phyloP scores from a whole-genome alignment of 352 stramenopile species.

The Globisporangium orthogonon region DNA sequence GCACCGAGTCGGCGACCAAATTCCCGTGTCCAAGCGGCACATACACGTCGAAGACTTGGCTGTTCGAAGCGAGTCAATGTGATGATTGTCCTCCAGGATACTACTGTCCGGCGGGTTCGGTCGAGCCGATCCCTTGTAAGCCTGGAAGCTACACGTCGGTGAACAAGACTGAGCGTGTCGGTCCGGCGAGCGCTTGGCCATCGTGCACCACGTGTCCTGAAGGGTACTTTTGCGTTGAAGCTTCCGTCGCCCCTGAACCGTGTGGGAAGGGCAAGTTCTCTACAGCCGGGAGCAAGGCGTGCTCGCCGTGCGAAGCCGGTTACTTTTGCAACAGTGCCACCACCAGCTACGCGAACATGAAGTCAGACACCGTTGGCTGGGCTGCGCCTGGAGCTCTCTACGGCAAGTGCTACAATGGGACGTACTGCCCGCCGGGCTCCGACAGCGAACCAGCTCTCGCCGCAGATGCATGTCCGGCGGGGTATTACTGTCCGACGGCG shows the following conservation, averaged over 20 bases:
- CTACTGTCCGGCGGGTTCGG: conserved; percentile 65
- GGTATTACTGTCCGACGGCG: conserved; percentile 73
- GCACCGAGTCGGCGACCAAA: conserved; percentile 49
- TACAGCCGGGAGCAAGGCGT: conserved; percentile 40
- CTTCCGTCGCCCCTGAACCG: conserved; percentile 38
- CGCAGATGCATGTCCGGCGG: conserved; percentile 68
- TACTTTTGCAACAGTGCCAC: conserved; percentile 76
- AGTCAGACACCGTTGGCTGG: conserved; percentile 47
- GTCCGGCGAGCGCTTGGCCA: conserved; percentile 44
- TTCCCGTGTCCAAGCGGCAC: conserved; percentile 84
- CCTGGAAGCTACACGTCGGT: conserved; percentile 63
- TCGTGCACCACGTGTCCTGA: conserved; percentile 69
- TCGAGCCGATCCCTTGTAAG: conserved; percentile 59
- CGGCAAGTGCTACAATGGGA: conserved; percentile 85
- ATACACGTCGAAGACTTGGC: conserved; percentile 65
- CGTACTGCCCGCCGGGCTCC: conserved; percentile 68
- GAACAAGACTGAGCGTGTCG: conserved; percentile 68
- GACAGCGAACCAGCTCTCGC: conserved; percentile 65
- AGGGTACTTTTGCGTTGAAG: conserved; percentile 80
- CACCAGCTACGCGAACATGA: conserved; percentile 67
- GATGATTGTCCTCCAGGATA: conserved; percentile 70
- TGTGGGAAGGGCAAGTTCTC: conserved; percentile 75
- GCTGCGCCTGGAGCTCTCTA: conserved; percentile 41
- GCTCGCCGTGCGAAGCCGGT: conserved; percentile 51
- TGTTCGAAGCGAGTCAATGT: conserved; percentile 73